Percentiles rank a stretch among this genome's conserved stretches.
These are phyloP conservation scores for Delonix regia DNA, from an alignment of 306 rosid species.

Conservation along the genomic window DNA sequence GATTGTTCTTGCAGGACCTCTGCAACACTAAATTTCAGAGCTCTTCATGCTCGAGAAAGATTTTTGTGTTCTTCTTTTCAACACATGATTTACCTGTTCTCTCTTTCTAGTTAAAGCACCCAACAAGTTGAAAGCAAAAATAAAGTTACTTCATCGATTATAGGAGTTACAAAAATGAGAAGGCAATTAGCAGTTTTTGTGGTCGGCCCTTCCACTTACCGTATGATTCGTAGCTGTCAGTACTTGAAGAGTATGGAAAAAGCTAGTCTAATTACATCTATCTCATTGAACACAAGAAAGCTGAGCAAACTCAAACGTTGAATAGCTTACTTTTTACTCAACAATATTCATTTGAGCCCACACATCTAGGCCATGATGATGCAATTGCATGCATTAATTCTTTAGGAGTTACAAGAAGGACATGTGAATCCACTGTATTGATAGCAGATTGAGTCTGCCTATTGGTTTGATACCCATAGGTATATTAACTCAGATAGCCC, in stretches of 20 bases:
- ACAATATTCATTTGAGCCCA: slow-evolving; percentile 31
- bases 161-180: not conserved
- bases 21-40: no score
- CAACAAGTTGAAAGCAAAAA: no score
- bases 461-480: no score
- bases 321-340: slow-evolving; percentile 36
- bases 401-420: no score
- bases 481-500: no score
- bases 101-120: no score
- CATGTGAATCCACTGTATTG: no score
- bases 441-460: no score
- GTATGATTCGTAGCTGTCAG: slow-evolving; percentile 1
- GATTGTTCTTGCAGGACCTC: no score
- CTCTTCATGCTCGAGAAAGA: not conserved
- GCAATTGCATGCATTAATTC: slow-evolving; percentile 22
- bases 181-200: slow-evolving; percentile 35
- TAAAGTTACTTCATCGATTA: no score
- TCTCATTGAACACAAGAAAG: slow-evolving; percentile 19
- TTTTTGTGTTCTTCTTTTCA: no score
- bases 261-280: not conserved
- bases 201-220: slow-evolving; percentile 12
- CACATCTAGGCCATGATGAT: slow-evolving; percentile 13
- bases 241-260: not conserved
- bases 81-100: no score
- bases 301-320: slow-evolving; percentile 38